A percentile compares a stretch with the other conserved stretches of the same genome.
These are phyloP conservation scores for Psilocybe tampanensis DNA, from an alignment of 768 basidiomycete genomes.

Conservation along the genomic window DNA sequence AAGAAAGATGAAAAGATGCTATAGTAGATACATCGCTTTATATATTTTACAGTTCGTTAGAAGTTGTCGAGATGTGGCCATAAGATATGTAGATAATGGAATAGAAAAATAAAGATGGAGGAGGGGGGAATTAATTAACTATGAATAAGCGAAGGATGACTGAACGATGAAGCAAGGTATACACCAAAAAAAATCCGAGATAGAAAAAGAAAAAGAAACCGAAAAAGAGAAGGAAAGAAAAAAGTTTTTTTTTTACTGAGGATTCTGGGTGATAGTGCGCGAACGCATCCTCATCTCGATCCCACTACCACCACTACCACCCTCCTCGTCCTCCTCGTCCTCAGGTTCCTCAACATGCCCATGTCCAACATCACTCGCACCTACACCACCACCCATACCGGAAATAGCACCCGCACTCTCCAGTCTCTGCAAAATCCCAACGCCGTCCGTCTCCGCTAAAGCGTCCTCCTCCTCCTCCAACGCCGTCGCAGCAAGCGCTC, in stretches of 20 bases:
- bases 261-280: not conserved
- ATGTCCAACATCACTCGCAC: not conserved
- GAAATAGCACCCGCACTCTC: constrained; percentile 2
- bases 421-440: constrained; percentile 3
- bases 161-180: too few species aligned
- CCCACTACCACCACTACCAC: too few species aligned
- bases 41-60: too few species aligned
- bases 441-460: not conserved
- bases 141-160: too few species aligned
- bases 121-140: too few species aligned
- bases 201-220: not conserved
- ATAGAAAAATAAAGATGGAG: too few species aligned
- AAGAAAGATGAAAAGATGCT: too few species aligned
- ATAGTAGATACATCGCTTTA: too few species aligned
- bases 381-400: not conserved
- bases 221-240: not conserved
- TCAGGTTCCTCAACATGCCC: not conserved
- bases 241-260: not conserved
- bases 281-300: constrained; percentile 6
- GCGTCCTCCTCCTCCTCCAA: not conserved
- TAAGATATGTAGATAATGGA: too few species aligned
- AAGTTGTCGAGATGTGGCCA: too few species aligned
- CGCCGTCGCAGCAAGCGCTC: not conserved
- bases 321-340: constrained; percentile 2
- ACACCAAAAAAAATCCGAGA: not conserved